phyloP scores from a whole-genome alignment of 495 filamentous ascomycete genomes.

The Podospora fimiseda region DNA sequence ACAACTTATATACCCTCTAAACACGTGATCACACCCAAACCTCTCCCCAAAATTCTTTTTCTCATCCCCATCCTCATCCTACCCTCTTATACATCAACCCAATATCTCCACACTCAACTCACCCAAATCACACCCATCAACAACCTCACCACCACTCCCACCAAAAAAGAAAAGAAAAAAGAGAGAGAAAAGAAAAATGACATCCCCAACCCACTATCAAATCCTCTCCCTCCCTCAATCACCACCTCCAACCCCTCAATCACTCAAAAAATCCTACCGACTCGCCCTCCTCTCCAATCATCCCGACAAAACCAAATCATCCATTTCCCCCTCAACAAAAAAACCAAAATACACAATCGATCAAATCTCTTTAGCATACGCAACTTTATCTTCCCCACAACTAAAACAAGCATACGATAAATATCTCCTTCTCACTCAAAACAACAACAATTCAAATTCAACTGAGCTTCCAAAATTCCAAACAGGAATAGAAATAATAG shows the following conservation, averaged over 20 bases:
- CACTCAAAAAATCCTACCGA: slow-evolving; percentile 69
- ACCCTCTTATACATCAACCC: too few species aligned
- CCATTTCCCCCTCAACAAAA: slow-evolving; percentile 4
- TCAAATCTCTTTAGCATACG: slow-evolving; percentile 71
- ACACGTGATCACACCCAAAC: too few species aligned
- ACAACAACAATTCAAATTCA: neutral
- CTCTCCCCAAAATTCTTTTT: too few species aligned
- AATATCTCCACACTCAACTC: too few species aligned
- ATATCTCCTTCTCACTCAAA: slow-evolving; percentile 38
- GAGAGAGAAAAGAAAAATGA: neutral
- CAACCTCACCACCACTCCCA: neutral
- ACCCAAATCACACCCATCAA: neutral
- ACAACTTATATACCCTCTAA: too few species aligned
- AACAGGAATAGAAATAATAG: slow-evolving; percentile 65
- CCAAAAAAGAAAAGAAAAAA: neutral
- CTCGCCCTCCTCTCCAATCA: slow-evolving; percentile 71
- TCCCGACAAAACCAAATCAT: slow-evolving; percentile 71
- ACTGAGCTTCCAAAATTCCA: slow-evolving; percentile 38
- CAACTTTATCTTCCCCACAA: slow-evolving; percentile 54
- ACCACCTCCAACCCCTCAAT: slow-evolving; percentile 12
- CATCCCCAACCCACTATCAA: slow-evolving; percentile 37
- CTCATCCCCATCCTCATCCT: too few species aligned
- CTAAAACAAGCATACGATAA: slow-evolving; percentile 63
- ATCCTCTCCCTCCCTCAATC: slow-evolving; percentile 37
- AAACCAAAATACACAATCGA: slow-evolving; percentile 51